These are phyloP conservation scores for Fusarium multiceps DNA, from an alignment of 2,329 filamentous ascomycete species.

Conservation along the genomic window DNA sequence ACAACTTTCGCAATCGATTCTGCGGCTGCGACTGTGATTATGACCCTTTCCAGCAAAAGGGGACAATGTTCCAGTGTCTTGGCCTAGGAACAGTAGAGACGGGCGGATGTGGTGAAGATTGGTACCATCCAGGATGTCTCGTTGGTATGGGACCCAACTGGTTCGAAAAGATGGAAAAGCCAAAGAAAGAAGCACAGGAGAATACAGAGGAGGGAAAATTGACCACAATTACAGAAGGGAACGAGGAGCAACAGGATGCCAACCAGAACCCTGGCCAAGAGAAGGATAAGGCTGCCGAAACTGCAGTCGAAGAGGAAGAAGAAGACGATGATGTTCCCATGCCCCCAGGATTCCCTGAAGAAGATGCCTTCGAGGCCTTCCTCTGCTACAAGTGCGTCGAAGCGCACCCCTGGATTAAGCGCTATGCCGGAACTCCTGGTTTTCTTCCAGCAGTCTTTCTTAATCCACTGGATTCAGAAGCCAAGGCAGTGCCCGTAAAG, in stretches of 20 bases:
- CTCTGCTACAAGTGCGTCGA: conserved; percentile 95
- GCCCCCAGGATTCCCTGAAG: conserved; percentile 86
- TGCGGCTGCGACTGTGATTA: conserved; percentile 92
- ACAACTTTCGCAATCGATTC: conserved; percentile 94
- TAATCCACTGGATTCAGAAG: conserved; percentile 26
- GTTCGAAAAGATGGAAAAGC: conserved; percentile 65
- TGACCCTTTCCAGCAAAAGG: conserved; percentile 87
- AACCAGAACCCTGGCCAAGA: conserved; percentile 32
- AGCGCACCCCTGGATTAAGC: conserved; percentile 89
- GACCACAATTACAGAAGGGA: conserved; percentile 63
- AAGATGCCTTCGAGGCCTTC: conserved; percentile 90
- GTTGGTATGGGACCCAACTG: conserved; percentile 82
- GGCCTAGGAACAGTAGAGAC: conserved; percentile 82
- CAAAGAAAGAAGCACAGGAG: conserved; percentile 46
- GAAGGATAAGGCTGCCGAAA: conserved; percentile 34
- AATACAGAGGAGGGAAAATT: conserved; percentile 48
- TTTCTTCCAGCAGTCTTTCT: conserved; percentile 80
- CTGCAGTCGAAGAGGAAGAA: conserved; percentile 49
- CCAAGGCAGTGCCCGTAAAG: not conserved
- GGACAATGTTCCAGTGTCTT: conserved; percentile 98
- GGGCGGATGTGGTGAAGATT: conserved; percentile 95
- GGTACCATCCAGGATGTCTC: conserved; percentile 95
- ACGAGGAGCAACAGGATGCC: conserved; percentile 49
- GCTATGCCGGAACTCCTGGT: conserved; percentile 81
- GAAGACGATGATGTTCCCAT: conserved; percentile 73